phyloP scores from a whole-genome alignment of 345 rosid species.

The Populus alba region DNA sequence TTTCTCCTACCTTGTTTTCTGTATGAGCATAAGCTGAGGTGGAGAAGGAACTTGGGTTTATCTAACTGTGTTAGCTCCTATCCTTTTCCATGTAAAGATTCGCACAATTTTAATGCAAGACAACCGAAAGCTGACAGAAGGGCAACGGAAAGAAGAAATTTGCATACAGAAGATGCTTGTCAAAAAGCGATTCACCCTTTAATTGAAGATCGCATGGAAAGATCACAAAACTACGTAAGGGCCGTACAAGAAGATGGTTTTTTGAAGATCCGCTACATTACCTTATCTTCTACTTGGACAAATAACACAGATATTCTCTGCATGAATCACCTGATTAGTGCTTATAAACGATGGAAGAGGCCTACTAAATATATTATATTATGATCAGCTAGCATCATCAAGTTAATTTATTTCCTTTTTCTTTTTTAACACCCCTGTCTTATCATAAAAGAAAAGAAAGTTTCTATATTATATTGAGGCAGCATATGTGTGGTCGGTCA shows the following conservation, averaged over 20 bases:
- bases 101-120: slow-evolving; percentile 20
- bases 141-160: background rate
- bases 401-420: background rate
- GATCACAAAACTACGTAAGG: background rate
- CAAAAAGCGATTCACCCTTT: background rate
- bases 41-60: slow-evolving; percentile 24
- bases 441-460: background rate
- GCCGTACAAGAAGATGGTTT: background rate
- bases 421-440: background rate
- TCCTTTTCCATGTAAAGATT: slow-evolving; percentile 12
- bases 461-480: background rate
- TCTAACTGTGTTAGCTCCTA: slow-evolving; percentile 14
- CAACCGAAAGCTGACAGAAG: slow-evolving; percentile 16
- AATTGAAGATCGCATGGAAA: background rate
- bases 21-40: background rate
- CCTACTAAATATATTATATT: no score
- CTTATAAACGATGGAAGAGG: background rate
- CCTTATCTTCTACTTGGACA: background rate
- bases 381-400: no score
- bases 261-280: background rate
- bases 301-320: background rate
- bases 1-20: background rate
- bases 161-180: background rate
- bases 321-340: background rate
- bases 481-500: background rate